Percentiles rank a stretch among this genome's conserved stretches.
phyloP scores from a whole-genome alignment of 2,329 filamentous ascomycete genomes.

The Pseudogymnoascus sp. region DNA sequence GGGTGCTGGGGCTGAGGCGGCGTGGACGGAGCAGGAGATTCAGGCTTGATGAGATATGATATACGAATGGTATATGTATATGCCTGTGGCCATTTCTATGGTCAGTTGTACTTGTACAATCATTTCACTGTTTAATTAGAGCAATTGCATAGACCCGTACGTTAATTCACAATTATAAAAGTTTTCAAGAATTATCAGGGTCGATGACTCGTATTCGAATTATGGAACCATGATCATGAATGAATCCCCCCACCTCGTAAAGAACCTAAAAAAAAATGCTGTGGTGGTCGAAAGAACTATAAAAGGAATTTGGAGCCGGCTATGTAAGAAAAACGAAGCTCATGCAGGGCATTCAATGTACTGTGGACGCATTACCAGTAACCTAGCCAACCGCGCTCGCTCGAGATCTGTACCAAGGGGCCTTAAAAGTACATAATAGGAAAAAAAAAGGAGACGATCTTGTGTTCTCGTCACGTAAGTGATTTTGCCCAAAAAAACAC shows the following conservation, averaged over 20 bases:
- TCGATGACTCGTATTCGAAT: slow-evolving; percentile 8
- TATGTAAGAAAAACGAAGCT: neutral
- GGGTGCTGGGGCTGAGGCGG: slow-evolving; percentile 38
- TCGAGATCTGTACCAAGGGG: neutral
- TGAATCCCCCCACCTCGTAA: neutral
- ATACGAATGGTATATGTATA: slow-evolving; percentile 8
- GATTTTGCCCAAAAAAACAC: slow-evolving; percentile 1
- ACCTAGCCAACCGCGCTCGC: neutral
- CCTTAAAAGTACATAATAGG: slow-evolving; percentile 5
- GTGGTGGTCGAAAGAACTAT: neutral
- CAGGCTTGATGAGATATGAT: slow-evolving; percentile 42
- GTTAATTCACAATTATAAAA: slow-evolving; percentile 4
- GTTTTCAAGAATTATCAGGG: neutral
- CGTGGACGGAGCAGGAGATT: slow-evolving; percentile 63
- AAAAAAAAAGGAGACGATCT: neutral
- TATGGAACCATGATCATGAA: slow-evolving; percentile 1
- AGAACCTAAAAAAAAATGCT: neutral
- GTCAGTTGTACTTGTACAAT: neutral
- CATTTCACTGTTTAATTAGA: neutral
- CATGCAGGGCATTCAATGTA: neutral
- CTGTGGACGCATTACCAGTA: slow-evolving; percentile 6
- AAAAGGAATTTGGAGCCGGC: neutral
- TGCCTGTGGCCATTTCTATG: neutral
- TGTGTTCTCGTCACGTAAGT: neutral
- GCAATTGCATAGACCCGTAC: neutral